Base-by-base conservation (phyloP, 139 green algal genomes). In the Chlamydomonas asymmetrica region DNA sequence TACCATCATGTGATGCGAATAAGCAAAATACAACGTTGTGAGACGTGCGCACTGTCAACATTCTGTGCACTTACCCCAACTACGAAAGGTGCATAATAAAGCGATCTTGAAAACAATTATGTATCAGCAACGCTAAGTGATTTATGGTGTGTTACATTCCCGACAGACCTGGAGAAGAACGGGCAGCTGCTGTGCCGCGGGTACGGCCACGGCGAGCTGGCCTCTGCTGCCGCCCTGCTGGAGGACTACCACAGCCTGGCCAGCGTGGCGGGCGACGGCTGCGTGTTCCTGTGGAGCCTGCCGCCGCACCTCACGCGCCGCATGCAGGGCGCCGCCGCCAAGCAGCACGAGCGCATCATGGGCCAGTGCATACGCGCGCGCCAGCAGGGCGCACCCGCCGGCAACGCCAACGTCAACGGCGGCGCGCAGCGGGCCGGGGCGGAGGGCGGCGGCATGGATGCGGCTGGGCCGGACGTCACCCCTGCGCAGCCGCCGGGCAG, bases 281-380 rank as follows among this genome's bases (percentile, higher is more conserved):
- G 83, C 71, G 62, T 87, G 29, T 76, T 89, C 66, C 78, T 88
- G 32, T 91, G 86, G 86, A 70, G 62, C 35, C 67, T 90, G 48
- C 76, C 80, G 31, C n/a, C 63, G 22, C 22, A 41, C 35, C 61
- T 86, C 48, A 65, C 62, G 9, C 43, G 45, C 29, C 43, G 74
- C 25, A 66, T 86, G 60, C 63, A 76, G 32, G 57, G 60, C 0
- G 80, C 74, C 5, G 80, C 64, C 20, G 48, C 41, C 32, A 23
- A 66, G 38, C 40, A 29, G 10, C 59, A 39, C 32, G 29, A 35
- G 71, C 71, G 69, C 41, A 32, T 77, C n/a, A n/a, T n/a, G n/a
- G n/a, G n/a, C n/a, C n/a, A n/a, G n/a, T n/a, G n/a, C n/a, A n/a
- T n/a, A n/a, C n/a, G n/a, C 32, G 52, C 1, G 64, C 71, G 4